Percentiles rank a stretch among this genome's conserved stretches.
Evolutionary conservation across 768 basidiomycete genomes (phyloP).

Genomic region (Fistulinella prunicolor): DNA sequence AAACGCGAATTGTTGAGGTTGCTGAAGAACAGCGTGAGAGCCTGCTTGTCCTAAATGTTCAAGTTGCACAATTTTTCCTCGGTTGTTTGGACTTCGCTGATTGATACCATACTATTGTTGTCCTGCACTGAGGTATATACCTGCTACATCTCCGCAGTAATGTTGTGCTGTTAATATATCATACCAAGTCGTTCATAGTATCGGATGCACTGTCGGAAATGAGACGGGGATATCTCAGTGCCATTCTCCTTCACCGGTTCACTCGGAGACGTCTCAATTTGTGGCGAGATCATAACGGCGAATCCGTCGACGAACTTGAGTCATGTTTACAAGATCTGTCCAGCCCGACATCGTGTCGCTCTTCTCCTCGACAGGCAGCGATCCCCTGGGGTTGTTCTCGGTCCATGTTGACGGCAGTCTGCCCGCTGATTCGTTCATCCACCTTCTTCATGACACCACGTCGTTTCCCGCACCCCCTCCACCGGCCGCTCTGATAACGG

Average conservation of each 20-base stretch:
- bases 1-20: slow-evolving; percentile 51
- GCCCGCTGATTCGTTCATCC: slow-evolving; percentile 61
- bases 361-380: slow-evolving; percentile 69
- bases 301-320: slow-evolving; percentile 10
- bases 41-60: slow-evolving; percentile 22
- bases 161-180: slow-evolving; percentile 4
- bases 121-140: not conserved
- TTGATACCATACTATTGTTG: slow-evolving; percentile 2
- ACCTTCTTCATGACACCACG: slow-evolving; percentile 57
- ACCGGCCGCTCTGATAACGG: slow-evolving; percentile 46
- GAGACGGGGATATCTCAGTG: not conserved
- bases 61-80: not conserved
- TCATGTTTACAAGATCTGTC: slow-evolving; percentile 53
- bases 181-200: slow-evolving; percentile 1
- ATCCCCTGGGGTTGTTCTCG: slow-evolving; percentile 58
- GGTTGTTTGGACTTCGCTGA: not conserved
- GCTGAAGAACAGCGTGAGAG: slow-evolving; percentile 45
- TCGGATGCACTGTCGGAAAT: not conserved
- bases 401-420: slow-evolving; percentile 45
- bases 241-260: not conserved
- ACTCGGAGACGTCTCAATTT: slow-evolving; percentile 14
- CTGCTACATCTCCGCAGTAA: slow-evolving; percentile 6
- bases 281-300: slow-evolving; percentile 17
- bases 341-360: slow-evolving; percentile 67
- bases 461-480: slow-evolving; percentile 45